Base-by-base conservation (phyloP, 2,329 filamentous ascomycete species). In the Penicillium sp. region DNA sequence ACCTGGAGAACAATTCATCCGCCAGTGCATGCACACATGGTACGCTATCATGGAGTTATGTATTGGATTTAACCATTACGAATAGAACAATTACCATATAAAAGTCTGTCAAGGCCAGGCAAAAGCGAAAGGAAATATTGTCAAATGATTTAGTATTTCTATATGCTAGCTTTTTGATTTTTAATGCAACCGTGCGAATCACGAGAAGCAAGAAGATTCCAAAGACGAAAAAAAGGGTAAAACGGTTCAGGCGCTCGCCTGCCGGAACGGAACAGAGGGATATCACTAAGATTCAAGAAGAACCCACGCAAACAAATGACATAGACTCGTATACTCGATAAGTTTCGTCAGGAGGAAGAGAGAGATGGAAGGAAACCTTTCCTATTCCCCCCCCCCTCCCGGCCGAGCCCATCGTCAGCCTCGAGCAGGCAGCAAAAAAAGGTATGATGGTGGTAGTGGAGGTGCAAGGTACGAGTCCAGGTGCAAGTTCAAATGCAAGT, bases 321-420 rank as follows among this genome's bases (percentile, higher is more conserved):
- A 62, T 62, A 64, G 58, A 63, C 61, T 65, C 63, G 62, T 65
- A 55, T 60, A 65, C 58, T 65, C 63, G 61, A 54, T 60, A 62
- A 65, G 49, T 65, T 28, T 28, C 63, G 58, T 64, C 61, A 65
- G 52, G 58, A 33, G 40, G 19, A n/a, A 44, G 18, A 31, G 42
- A 45, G 21, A 16, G 23, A 18, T 14, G 10, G 39, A 43, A 14
- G 37, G 21, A 11, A 26, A 3, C 29, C 19, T 48, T 50, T 34
- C 26, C 31, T 19, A 14, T 18, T 43, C 28, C n/a, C 23, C 42
- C n/a, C 24, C 24, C 26, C 26, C 42, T 45, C 16, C 42, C 28
- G 10, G 28, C 11, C 42, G 42, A 45, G 21, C 43, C 19, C 33
- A 34, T 26, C 23, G 21, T 36, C 47, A 48, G 42, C 43, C 16